phyloP scores from a whole-genome alignment of 805 yeast genomes.

The Lipomyces spencermartinsiae region DNA sequence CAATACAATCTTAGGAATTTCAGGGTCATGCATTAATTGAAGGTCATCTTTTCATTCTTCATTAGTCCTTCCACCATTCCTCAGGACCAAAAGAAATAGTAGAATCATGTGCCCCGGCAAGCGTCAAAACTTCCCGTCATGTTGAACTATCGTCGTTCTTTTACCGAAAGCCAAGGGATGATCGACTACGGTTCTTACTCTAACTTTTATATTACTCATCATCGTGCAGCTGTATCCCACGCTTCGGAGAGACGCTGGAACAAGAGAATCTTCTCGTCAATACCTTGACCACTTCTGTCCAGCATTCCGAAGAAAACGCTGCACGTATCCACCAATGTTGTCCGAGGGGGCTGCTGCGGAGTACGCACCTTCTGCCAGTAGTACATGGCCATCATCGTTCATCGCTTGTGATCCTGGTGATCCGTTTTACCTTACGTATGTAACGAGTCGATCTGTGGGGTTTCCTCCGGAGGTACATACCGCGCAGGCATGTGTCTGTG shows the following conservation, averaged over 20 bases:
- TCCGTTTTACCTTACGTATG: constrained; percentile 3
- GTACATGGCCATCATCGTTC: constrained; percentile 1
- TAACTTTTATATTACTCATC: constrained; percentile 1
- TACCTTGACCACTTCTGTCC: constrained; percentile 3
- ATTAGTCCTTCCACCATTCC: constrained; percentile 8
- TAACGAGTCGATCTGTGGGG: constrained; percentile 1
- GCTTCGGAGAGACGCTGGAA: constrained; percentile 1
- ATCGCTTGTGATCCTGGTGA: constrained; percentile 1
- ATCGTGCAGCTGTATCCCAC: constrained; percentile 3
- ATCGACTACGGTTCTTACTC: constrained; percentile 9
- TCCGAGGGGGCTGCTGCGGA: constrained; percentile 6
- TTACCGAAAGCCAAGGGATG: constrained; percentile 11
- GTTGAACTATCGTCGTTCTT: constrained; percentile 10
- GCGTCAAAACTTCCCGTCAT: constrained; percentile 10
- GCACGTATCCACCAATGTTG: constrained; percentile 4
- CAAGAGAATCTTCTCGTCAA: constrained; percentile 3
- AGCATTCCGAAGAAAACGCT: constrained; percentile 1
- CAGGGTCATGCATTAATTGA: constrained; percentile 9
- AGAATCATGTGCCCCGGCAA: constrained; percentile 10
- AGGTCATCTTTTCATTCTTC: constrained; percentile 7
- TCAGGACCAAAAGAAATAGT: constrained; percentile 9
- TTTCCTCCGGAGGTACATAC: background rate
- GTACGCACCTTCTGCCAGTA: background rate
- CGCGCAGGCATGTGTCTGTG: too few species aligned
- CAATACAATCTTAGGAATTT: constrained; percentile 5